Evolutionary conservation across 371 early-diverging fungal species (phyloP).

Genomic region (Rhizomucor miehei): DNA sequence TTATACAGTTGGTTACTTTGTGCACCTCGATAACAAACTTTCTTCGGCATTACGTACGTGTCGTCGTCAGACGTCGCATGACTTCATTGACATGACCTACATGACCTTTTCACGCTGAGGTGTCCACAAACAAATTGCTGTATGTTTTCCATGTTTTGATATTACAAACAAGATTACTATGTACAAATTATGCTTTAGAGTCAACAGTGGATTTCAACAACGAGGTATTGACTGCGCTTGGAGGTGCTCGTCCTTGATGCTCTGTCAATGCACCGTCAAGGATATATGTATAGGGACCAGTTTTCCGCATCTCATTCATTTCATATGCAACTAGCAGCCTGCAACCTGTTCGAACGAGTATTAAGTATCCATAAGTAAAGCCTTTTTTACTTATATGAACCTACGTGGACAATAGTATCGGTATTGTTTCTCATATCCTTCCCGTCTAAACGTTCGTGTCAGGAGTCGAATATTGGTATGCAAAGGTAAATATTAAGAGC

Average conservation of each 20-base stretch:
- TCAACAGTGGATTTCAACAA: too few relatives aligned
- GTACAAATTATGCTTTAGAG: too few relatives aligned
- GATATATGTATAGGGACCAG: constrained; percentile 59
- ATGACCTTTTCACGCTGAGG: too few relatives aligned
- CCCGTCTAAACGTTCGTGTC: constrained; percentile 23
- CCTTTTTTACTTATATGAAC: not conserved
- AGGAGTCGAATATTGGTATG: too few relatives aligned
- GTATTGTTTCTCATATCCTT: constrained; percentile 62
- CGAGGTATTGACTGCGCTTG: constrained; percentile 17
- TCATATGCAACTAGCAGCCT: constrained; percentile 59
- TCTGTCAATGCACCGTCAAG: constrained; percentile 61
- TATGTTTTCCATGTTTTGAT: too few relatives aligned
- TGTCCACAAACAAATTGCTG: too few relatives aligned
- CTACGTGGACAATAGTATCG: constrained; percentile 60
- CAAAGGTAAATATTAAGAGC: not conserved
- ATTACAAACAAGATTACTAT: too few relatives aligned
- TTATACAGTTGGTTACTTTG: too few relatives aligned
- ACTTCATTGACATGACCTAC: too few relatives aligned
- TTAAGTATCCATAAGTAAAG: not conserved
- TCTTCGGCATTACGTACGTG: too few relatives aligned
- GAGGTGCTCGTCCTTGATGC: constrained; percentile 53
- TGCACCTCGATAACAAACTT: too few relatives aligned
- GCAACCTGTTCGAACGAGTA: constrained; percentile 35
- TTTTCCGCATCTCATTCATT: constrained; percentile 51
- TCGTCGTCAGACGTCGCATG: too few relatives aligned